Conservation (phyloP, 441 rosid genomes). For the Adansonia grandidieri region DNA sequence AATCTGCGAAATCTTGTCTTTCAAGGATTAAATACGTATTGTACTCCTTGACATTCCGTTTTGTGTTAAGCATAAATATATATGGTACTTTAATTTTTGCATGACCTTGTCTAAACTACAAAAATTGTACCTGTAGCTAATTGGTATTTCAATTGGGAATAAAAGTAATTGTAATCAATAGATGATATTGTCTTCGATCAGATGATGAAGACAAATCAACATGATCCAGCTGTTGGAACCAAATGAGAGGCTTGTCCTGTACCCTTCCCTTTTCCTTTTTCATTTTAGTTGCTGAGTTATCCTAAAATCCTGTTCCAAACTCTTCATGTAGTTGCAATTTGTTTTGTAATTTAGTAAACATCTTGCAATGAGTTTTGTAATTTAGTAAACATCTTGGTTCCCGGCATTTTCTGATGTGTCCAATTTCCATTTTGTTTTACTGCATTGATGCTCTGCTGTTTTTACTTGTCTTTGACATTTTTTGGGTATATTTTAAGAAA, state of each 20-base stretch:
- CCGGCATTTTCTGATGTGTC: not conserved
- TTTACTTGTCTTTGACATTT: not conserved
- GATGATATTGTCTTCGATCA: not conserved
- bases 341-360: not conserved
- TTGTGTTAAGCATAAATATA: not conserved
- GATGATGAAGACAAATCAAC: not conserved
- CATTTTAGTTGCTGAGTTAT: slow-evolving; percentile 1
- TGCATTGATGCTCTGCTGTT: not conserved
- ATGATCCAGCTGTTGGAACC: not conserved
- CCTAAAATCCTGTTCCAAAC: slow-evolving; percentile 11
- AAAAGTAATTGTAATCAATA: not conserved
- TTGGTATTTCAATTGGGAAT: not conserved
- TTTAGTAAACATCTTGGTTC: not conserved
- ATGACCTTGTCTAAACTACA: not conserved
- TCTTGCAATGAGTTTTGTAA: not conserved
- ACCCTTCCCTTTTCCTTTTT: not conserved
- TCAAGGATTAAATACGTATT: not conserved
- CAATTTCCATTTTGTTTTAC: not conserved
- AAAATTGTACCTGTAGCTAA: not conserved
- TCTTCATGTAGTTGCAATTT: not conserved
- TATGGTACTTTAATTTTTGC: not conserved
- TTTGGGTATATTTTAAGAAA: not conserved
- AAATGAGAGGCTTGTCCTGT: not conserved
- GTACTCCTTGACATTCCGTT: not conserved
- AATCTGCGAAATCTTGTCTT: not conserved